Conservation (phyloP, 768 basidiomycete genomes). For the Tricholomella constricta region DNA sequence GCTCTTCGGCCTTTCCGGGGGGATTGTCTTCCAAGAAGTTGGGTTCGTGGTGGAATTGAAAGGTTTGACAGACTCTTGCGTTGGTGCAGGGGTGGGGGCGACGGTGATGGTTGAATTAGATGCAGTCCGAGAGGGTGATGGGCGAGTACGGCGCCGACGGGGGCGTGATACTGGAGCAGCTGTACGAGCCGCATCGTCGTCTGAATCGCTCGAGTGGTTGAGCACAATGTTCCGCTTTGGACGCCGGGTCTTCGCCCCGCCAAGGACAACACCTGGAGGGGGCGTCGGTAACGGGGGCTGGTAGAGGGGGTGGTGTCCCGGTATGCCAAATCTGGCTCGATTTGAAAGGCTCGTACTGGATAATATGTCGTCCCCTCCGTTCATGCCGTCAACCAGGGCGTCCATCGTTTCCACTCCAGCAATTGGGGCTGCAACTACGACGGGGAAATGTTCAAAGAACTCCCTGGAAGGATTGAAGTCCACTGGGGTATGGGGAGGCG, state of each 20-base stretch:
- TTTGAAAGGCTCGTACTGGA: constrained; percentile 39
- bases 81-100: constrained; percentile 16
- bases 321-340: constrained; percentile 57
- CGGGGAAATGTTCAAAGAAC: constrained; percentile 56
- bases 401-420: constrained; percentile 87
- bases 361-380: constrained; percentile 65
- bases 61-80: constrained; percentile 5
- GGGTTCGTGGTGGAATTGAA: constrained; percentile 7
- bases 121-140: constrained; percentile 29
- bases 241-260: constrained; percentile 44
- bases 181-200: constrained; percentile 43
- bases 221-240: constrained; percentile 30
- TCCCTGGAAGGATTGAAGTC: constrained; percentile 44
- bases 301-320: constrained; percentile 72
- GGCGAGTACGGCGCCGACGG: constrained; percentile 36
- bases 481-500: constrained; percentile 70
- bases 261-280: constrained; percentile 76
- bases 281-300: constrained; percentile 84
- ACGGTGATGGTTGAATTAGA: constrained; percentile 25
- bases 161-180: constrained; percentile 28
- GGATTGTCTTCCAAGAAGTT: constrained; percentile 12
- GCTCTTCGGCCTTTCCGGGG: constrained; percentile 40
- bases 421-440: constrained; percentile 74
- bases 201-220: constrained; percentile 48
- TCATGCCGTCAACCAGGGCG: constrained; percentile 89